A percentile compares a stretch with the other conserved stretches of the same genome.
Conservation (phyloP, 768 basidiomycete species). For the Boletus subcaerulescens region DNA sequence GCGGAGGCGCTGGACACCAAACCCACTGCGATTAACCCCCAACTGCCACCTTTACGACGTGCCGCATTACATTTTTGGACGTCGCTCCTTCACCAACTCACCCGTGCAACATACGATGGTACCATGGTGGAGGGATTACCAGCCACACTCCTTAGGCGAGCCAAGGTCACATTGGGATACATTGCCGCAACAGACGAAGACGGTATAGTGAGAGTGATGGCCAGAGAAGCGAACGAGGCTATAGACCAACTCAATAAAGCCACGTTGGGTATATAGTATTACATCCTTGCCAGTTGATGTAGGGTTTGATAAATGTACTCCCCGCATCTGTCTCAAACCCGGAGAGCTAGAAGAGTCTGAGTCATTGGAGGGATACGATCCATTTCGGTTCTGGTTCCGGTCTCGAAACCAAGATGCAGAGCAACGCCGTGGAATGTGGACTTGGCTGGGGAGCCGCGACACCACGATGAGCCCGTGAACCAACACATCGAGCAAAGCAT, state of each 20-base stretch:
- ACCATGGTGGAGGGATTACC: conserved; percentile 17
- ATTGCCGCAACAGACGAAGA: conserved; percentile 72
- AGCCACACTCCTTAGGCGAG: conserved; percentile 42
- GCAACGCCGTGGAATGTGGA: conserved; percentile 21
- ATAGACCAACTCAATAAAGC: conserved; percentile 50
- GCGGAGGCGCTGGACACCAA: conserved; percentile 45
- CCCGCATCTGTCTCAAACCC: conserved; percentile 94
- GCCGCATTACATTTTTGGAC: conserved; percentile 83
- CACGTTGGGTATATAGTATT: conserved; percentile 31
- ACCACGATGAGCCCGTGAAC: conserved; percentile 30
- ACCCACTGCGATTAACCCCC: conserved; percentile 56
- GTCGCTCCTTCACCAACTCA: conserved; percentile 60
- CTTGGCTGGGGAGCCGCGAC: conserved; percentile 22
- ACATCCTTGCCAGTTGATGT: not conserved
- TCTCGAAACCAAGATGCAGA: not conserved
- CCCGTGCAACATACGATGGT: conserved; percentile 47
- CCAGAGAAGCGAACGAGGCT: conserved; percentile 61
- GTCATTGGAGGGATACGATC: conserved; percentile 74
- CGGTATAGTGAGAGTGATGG: conserved; percentile 68
- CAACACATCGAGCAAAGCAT: not conserved
- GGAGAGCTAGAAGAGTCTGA: conserved; percentile 62
- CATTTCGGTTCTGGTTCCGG: conserved; percentile 50
- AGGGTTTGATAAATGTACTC: conserved; percentile 31
- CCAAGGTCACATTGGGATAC: conserved; percentile 63
- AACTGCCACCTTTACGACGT: conserved; percentile 78